Conservation (phyloP, 768 basidiomycete genomes). For the Cyclocybe aegerita region DNA sequence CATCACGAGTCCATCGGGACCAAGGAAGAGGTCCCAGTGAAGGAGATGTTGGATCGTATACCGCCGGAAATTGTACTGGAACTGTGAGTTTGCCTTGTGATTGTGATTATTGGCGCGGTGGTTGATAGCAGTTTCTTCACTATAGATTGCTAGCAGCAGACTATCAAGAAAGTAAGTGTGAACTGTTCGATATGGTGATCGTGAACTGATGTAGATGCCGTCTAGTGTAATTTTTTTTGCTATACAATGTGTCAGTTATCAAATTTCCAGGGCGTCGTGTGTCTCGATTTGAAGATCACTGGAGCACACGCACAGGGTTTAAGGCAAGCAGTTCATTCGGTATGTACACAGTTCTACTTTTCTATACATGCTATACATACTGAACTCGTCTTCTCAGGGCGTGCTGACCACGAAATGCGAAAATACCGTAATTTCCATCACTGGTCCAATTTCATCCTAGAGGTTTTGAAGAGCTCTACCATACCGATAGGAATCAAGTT, state of each 20-base stretch:
- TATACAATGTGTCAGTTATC: too few species aligned
- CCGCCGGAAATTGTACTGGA: conserved; percentile 88
- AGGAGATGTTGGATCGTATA: conserved; percentile 80
- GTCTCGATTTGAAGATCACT: too few species aligned
- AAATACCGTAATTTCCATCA: not conserved
- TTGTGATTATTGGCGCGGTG: not conserved
- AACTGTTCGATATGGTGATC: too few species aligned
- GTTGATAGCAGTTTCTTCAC: not conserved
- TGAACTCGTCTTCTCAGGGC: too few species aligned
- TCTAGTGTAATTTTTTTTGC: too few species aligned
- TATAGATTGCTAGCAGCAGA: conserved; percentile 60
- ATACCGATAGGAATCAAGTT: conserved; percentile 35
- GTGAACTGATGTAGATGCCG: too few species aligned
- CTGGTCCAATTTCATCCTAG: conserved; percentile 19
- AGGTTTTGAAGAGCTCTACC: conserved; percentile 31
- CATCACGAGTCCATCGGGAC: conserved; percentile 69
- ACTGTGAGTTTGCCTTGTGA: conserved; percentile 56
- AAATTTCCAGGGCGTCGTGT: too few species aligned
- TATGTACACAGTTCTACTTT: too few species aligned
- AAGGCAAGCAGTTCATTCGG: too few species aligned
- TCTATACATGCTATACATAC: too few species aligned
- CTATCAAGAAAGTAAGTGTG: conserved; percentile 56
- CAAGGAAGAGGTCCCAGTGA: conserved; percentile 75
- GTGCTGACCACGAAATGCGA: too few species aligned
- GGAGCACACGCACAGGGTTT: too few species aligned